Evolutionary conservation across 2,329 filamentous ascomycete genomes (phyloP), one percentile per base, ranked within the genome.

Genomic region (Paracorniculantispora psalliotae): DNA sequence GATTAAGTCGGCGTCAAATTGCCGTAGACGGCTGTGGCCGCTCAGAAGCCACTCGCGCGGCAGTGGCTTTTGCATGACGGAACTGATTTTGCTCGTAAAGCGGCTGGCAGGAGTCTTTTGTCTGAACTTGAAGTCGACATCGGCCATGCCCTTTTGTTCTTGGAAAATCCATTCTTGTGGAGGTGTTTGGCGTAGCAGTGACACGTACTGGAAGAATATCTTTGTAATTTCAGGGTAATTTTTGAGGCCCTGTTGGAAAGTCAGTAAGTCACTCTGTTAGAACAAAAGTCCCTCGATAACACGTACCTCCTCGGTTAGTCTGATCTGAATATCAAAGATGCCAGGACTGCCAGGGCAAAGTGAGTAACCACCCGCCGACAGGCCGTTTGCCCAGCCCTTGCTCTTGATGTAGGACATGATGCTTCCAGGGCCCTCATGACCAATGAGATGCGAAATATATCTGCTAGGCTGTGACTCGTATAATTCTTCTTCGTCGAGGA

Each of bases 101-200:
- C 89, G 85, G 69, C 89, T 94, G 1, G 93, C 91, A 1, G 90
- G 91, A 2, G 87, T 90, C 78, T 97, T 97, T 71, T 97, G 91
- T 73, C 87, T 91, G 75, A 96, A 99, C 64, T 89, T 90, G 80
- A 99, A 99, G 66, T 96, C 90, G 13, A 97, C 91, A 65, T 97
- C 92, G 47, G 90, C 87, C 76, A 97, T 86, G 37, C 87, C 87
- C 73, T 92, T 93, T 72, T 94, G 89, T 74, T 99, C 94, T 33
- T 96, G 85, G 61, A 94, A 92, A 60, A 97, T 92, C 94, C 94
- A 97, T 71, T 96, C 81, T 65, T 96, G 88, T 0, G 93, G 92
- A 5, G 88, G 83, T 2, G 82, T 81, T 67, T 96, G 90, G 63
- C 86, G 86, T 59, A 99, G 82, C 71, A 99, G 83, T 12, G 91